Evolutionary conservation across 495 filamentous ascomycete species (phyloP), one percentile per base, ranked within the genome.

Genomic region (Aspergillus olivimuriae): DNA sequence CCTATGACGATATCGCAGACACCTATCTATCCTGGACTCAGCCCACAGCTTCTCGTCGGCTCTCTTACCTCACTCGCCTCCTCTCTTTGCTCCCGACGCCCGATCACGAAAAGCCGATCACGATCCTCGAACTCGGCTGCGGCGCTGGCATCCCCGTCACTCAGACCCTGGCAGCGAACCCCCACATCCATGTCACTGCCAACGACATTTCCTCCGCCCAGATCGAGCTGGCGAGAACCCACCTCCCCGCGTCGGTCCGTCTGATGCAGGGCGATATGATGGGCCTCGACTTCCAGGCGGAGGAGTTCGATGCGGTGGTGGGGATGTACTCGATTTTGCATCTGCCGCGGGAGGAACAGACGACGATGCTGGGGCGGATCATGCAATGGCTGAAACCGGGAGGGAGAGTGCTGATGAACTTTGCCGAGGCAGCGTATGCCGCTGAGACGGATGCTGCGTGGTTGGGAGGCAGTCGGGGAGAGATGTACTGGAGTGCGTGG

Each of bases 271-370:
- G 58, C 1, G 70, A 74, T 41, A 75, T 74, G 70, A 59, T 62
- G 48, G 47, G 43, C 0, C 47, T 75, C 0, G 8, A 49, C 6
- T 69, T 73, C 48, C 19, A 31, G 0, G 33, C 35, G 0, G 52
- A 19, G 19, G 43, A 44, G 3, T 66, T 74, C 41, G 53, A 65
- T 39, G 69, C 68, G 1, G 68, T 73, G 1, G 26, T 70, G 9
- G 65, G 46, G 0, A 57, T 75, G 44, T 72, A 70, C 40, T 63
- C 65, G 4, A 56, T 73, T 23, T 61, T 73, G 36, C 72, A 74
- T 46, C 55, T 74, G 1, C 69, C 69, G 4, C 56, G 69, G 4
- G 44, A 47, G 3, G 66, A 75, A 43, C 69, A 73, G 33, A 44
- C 18, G 2, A 40, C 41, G 2, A 48, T 73, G 23, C 46, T 75